Conservation (phyloP, 352 stramenopile species). For the Phytopythium litorale region DNA sequence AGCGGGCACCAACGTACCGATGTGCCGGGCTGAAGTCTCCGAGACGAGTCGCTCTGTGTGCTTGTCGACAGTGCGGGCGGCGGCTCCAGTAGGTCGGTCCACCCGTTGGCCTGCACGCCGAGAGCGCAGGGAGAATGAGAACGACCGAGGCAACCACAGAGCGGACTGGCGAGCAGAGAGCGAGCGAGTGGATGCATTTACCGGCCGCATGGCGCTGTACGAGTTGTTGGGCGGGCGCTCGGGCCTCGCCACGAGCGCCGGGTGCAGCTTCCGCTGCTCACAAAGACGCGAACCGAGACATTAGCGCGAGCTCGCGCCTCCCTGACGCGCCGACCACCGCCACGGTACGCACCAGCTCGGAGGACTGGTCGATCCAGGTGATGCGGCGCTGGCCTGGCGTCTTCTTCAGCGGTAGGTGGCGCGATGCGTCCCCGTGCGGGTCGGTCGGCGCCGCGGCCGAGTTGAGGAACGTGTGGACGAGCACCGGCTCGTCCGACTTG, state of each 20-base stretch:
- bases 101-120: slow-evolving; percentile 50
- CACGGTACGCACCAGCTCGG: slow-evolving; percentile 41
- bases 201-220: slow-evolving; percentile 71
- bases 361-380: slow-evolving; percentile 69
- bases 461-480: slow-evolving; percentile 82
- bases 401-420: slow-evolving; percentile 20
- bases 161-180: background rate
- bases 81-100: slow-evolving; percentile 53
- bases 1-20: background rate
- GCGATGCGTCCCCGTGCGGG: background rate
- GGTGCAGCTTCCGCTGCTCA: slow-evolving; percentile 49
- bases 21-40: background rate
- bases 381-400: slow-evolving; percentile 24
- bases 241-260: slow-evolving; percentile 45
- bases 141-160: background rate
- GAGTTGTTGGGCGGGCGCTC: slow-evolving; percentile 74
- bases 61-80: background rate
- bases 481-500: slow-evolving; percentile 62
- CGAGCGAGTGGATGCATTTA: slow-evolving; percentile 15
- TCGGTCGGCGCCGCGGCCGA: slow-evolving; percentile 8
- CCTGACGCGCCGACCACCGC: background rate
- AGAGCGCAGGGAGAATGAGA: background rate
- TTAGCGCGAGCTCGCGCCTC: slow-evolving; percentile 3
- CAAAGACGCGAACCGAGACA: background rate
- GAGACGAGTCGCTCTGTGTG: background rate